Evolutionary conservation across 1,284 basidiomycete genomes (phyloP).

Genomic region (Fomitopsis schrenkii): DNA sequence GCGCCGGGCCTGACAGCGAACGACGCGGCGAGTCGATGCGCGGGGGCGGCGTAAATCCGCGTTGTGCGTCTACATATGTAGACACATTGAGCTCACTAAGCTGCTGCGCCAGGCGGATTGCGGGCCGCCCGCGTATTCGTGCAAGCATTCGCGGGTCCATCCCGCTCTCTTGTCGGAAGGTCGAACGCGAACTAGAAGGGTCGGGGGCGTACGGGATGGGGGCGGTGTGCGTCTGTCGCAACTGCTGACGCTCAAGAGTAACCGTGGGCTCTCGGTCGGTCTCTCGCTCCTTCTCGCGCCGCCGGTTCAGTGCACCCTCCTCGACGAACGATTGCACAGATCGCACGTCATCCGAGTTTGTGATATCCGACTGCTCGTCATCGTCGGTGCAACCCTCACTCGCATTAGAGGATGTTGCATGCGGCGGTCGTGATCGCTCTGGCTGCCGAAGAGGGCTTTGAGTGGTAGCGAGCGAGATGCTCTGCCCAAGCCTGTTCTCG

Average conservation of each 20-base stretch:
- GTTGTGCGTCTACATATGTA: conserved; percentile 9
- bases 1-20: conserved; percentile 34
- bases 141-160: conserved; percentile 23
- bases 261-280: conserved; percentile 9
- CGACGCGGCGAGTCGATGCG: conserved; percentile 30
- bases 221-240: conserved; percentile 6
- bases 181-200: conserved; percentile 14
- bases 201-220: conserved; percentile 16
- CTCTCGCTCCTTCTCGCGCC: conserved; percentile 16
- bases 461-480: conserved; percentile 65
- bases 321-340: conserved; percentile 62
- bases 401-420: conserved; percentile 51
- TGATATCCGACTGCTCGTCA: conserved; percentile 50
- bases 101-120: conserved; percentile 16
- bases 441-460: conserved; percentile 50
- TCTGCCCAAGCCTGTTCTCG: conserved; percentile 58
- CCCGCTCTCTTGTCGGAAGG: conserved; percentile 10
- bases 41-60: conserved; percentile 19
- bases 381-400: conserved; percentile 64
- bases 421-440: conserved; percentile 28
- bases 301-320: conserved; percentile 24
- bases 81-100: conserved; percentile 9
- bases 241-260: conserved; percentile 14
- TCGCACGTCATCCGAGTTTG: conserved; percentile 61
- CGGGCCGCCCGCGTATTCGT: conserved; percentile 22